phyloP scores from a whole-genome alignment of 371 early-diverging fungal species.

The Cokeromyces recurvatus region DNA sequence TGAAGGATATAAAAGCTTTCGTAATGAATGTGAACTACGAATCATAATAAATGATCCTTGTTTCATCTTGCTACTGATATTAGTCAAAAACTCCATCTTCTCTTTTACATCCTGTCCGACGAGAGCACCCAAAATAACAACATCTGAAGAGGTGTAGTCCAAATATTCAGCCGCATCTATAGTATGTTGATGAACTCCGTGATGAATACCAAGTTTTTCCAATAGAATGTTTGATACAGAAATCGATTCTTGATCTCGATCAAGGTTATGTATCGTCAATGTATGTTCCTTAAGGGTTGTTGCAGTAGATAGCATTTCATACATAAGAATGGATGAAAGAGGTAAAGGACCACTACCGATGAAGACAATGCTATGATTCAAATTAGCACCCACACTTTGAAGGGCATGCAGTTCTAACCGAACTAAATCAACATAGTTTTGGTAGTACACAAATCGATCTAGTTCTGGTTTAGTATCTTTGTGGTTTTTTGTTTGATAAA shows the following conservation, averaged over 20 bases:
- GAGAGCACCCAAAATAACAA: conserved; percentile 32
- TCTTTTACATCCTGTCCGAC: conserved; percentile 21
- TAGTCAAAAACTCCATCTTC: conserved; percentile 17
- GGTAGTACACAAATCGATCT: conserved; percentile 28
- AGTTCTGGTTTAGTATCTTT: neutral
- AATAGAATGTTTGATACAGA: conserved; percentile 9
- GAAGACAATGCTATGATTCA: conserved; percentile 24
- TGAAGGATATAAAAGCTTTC: conserved; percentile 28
- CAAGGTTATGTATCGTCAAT: conserved; percentile 22
- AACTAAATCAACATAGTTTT: conserved; percentile 35
- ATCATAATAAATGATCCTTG: conserved; percentile 23
- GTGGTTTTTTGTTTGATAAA: neutral
- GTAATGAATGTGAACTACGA: conserved; percentile 35
- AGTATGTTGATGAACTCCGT: conserved; percentile 7
- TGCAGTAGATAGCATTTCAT: conserved; percentile 8
- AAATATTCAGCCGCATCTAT: conserved; percentile 16
- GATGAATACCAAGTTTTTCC: conserved; percentile 8
- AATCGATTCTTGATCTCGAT: conserved; percentile 22
- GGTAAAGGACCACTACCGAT: conserved; percentile 46
- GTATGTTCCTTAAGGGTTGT: neutral
- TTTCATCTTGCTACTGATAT: conserved; percentile 21
- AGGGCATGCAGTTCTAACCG: conserved; percentile 30
- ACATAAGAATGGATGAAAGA: conserved; percentile 32
- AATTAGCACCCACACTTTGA: conserved; percentile 19
- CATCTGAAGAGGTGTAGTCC: conserved; percentile 20